Evolutionary conservation across 257 asterid species (phyloP), one percentile per base, ranked within the genome.

Genomic region (Ilex aquifolium): DNA sequence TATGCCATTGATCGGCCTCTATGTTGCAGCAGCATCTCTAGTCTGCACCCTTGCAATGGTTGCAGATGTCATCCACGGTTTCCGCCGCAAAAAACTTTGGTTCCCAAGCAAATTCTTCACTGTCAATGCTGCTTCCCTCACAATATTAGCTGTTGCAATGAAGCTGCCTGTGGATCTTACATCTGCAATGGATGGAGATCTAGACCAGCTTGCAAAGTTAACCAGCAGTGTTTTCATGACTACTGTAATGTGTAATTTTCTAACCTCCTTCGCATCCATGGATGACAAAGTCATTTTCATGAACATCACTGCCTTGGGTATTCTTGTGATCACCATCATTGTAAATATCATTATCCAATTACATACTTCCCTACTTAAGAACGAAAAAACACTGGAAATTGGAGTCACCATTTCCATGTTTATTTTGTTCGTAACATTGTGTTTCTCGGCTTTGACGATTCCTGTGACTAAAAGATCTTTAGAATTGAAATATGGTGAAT

Each of bases 171-270:
- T 74, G 0, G 83, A 78, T 32, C 78, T 75, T 46, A 79, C 74
- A 17, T 72, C 80, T 2, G 65, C 66, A 7, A 72, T 79, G 84
- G 69, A 49, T 36, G 54, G 74, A 0, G 75, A 16, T 32, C 63
- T 74, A 0, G 81, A 72, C 55, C 70, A 77, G n/a, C 81, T 79
- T 6, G 74, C 84, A 2, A 79, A 79, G 70, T 54, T 74, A 9
- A 80, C 77, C 69, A 77, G 83, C 79, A 78, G 70, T 29, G 72
- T 69, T 3, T 74, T 80, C 57, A 31, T 77, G 77, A 71, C 79
- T 0, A 64, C 72, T 3, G 76, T 77, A 70, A 80, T 74, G 80
- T 78, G 75, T 21, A 80, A 77, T 49, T 64, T 80, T 57, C 17
- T 72, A 66, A 57, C 85, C 0, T 77, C 85, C 8, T 36, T 80